These are phyloP conservation scores for Cordyceps pruinosa DNA, from an alignment of 2,329 filamentous ascomycete genomes.

Conservation along the genomic window DNA sequence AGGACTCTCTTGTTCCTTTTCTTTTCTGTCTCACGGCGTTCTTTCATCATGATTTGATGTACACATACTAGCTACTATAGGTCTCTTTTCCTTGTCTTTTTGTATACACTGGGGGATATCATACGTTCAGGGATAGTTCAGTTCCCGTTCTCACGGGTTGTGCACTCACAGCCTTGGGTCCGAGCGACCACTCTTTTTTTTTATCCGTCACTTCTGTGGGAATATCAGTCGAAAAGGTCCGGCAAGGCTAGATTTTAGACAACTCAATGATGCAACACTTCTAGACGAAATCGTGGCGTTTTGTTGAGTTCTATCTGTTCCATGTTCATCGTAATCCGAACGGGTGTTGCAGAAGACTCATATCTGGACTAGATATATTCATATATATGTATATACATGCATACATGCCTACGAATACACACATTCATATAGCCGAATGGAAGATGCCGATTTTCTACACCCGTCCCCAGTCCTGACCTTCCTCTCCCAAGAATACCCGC, in stretches of 20 bases:
- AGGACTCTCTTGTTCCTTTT: neutral
- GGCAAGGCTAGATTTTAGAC: slow-evolving; percentile 8
- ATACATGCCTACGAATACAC: too few species aligned
- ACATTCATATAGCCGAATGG: too few species aligned
- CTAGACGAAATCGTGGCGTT: neutral
- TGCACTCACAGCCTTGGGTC: neutral
- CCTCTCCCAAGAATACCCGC: too few species aligned
- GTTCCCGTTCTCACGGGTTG: neutral
- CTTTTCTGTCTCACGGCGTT: neutral
- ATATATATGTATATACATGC: too few species aligned
- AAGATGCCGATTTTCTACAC: too few species aligned
- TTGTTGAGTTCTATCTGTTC: too few species aligned
- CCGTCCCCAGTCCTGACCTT: too few species aligned
- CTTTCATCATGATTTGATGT: neutral
- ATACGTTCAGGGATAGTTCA: neutral
- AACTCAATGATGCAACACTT: neutral
- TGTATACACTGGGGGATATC: neutral
- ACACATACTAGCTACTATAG: neutral
- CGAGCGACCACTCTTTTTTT: neutral
- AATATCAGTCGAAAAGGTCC: neutral
- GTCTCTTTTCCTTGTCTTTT: too few species aligned
- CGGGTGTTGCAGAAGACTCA: too few species aligned
- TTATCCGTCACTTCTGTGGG: neutral
- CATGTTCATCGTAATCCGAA: neutral
- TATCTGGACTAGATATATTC: too few species aligned